Percentiles rank a stretch among this genome's conserved stretches.
Conservation (phyloP, 305 asterid species). For the Striga hermonthica region DNA sequence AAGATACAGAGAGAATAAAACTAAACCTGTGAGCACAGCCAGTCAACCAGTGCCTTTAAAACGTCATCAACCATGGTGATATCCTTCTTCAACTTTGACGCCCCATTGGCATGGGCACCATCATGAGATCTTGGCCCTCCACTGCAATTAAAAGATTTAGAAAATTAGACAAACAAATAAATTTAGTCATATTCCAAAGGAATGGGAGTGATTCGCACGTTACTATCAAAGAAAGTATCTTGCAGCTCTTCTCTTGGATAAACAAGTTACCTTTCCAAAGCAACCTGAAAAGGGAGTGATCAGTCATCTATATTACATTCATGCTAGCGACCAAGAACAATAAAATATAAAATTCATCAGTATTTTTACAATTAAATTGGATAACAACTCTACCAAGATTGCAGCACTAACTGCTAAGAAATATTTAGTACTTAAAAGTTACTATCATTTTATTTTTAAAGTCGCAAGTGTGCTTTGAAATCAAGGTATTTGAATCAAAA, state of each 20-base stretch:
- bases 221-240: slow-evolving; percentile 75
- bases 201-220: slow-evolving; percentile 48
- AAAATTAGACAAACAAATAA: slow-evolving; percentile 28
- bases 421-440: slow-evolving; percentile 5
- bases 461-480: slow-evolving; percentile 3
- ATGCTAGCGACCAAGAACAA: slow-evolving; percentile 26
- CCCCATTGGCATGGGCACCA: slow-evolving; percentile 45
- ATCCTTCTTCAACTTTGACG: slow-evolving; percentile 55
- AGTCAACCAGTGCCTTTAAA: slow-evolving; percentile 75
- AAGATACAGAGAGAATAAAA: no score
- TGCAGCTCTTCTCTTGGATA: slow-evolving; percentile 92
- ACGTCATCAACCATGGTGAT: slow-evolving; percentile 61
- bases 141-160: slow-evolving; percentile 7
- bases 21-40: slow-evolving; percentile 36
- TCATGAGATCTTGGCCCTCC: slow-evolving; percentile 66
- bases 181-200: slow-evolving; percentile 22
- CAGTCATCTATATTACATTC: slow-evolving; percentile 17
- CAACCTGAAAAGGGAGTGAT: slow-evolving; percentile 50
- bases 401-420: slow-evolving; percentile 23
- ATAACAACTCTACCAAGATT: slow-evolving; percentile 15
- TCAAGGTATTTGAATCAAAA: neutral
- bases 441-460: neutral
- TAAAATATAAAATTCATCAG: neutral
- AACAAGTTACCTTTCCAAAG: slow-evolving; percentile 94
- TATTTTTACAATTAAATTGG: neutral